These are phyloP conservation scores for Cymbopogon citratus DNA, from an alignment of 176 grass and related monocot genomes.

Conservation along the genomic window DNA sequence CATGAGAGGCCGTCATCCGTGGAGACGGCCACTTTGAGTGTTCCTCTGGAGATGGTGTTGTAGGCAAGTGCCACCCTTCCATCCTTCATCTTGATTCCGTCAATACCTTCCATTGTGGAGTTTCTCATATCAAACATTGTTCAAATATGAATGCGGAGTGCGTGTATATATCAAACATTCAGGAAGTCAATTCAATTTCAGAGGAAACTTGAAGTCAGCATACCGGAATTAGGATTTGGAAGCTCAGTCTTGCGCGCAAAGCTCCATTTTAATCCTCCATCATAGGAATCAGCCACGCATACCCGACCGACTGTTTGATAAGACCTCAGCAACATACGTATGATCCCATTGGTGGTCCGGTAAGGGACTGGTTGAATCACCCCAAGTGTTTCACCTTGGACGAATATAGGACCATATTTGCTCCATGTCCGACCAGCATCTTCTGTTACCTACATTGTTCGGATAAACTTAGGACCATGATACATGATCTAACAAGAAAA, in stretches of 20 bases:
- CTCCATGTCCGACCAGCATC: conserved; percentile 69
- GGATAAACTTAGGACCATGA: neutral
- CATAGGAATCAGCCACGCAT: conserved; percentile 59
- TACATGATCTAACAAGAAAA: neutral
- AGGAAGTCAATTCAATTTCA: neutral
- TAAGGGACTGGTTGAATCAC: conserved; percentile 98
- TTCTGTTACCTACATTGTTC: conserved; percentile 55
- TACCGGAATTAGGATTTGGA: conserved; percentile 87
- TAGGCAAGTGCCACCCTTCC: conserved; percentile 42
- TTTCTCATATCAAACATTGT: neutral
- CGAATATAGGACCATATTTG: conserved; percentile 78
- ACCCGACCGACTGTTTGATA: conserved; percentile 52
- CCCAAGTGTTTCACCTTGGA: conserved; percentile 63
- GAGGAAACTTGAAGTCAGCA: neutral
- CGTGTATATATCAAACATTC: neutral
- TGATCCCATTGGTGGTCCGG: conserved; percentile 52
- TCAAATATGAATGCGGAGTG: neutral
- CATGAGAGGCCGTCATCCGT: conserved; percentile 46
- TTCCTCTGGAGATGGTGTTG: conserved; percentile 50
- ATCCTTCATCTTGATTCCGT: conserved; percentile 63
- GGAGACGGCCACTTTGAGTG: conserved; percentile 43
- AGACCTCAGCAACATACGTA: conserved; percentile 73
- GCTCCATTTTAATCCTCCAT: conserved; percentile 68
- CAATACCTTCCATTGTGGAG: conserved; percentile 31
- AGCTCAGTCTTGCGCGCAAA: conserved; percentile 49